phyloP scores from a whole-genome alignment of 2,329 filamentous ascomycete genomes.

The Rutstroemia sp. region DNA sequence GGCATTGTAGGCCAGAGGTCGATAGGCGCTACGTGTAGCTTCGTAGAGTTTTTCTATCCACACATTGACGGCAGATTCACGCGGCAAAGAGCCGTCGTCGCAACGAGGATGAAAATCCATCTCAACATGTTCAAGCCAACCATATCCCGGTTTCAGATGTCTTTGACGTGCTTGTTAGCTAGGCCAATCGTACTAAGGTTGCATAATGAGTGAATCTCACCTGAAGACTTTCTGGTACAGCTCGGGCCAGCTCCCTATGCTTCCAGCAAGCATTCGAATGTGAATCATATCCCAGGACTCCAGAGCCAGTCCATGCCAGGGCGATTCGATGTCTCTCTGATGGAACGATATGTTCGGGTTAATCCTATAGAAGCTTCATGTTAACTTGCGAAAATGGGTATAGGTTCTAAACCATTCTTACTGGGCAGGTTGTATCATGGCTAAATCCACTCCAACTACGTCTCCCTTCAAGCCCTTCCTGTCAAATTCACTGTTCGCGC shows the following conservation, averaged over 20 bases:
- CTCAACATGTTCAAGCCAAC: conserved; percentile 80
- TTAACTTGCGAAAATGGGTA: neutral
- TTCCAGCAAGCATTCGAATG: conserved; percentile 70
- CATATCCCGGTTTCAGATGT: conserved; percentile 68
- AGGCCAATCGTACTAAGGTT: neutral
- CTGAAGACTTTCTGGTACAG: conserved; percentile 65
- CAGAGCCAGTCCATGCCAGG: conserved; percentile 49
- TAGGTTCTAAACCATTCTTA: conserved; percentile 28
- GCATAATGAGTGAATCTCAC: conserved; percentile 36
- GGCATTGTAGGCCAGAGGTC: conserved; percentile 59
- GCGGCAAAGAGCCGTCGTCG: conserved; percentile 55
- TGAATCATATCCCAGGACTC: conserved; percentile 64
- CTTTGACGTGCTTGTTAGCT: conserved; percentile 35
- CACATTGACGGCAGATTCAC: conserved; percentile 49
- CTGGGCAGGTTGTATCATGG: conserved; percentile 52
- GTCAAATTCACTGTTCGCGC: conserved; percentile 7
- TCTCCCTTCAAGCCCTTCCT: conserved; percentile 32
- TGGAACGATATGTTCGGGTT: conserved; percentile 62
- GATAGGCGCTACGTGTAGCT: conserved; percentile 58
- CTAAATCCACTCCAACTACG: conserved; percentile 49
- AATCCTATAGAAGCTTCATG: conserved; percentile 43
- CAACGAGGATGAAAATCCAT: conserved; percentile 74
- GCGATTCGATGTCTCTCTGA: conserved; percentile 70
- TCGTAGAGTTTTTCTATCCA: conserved; percentile 66
- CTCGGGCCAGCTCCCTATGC: conserved; percentile 66